A percentile compares a stretch with the other conserved stretches of the same genome.
phyloP scores from a whole-genome alignment of 306 rosid genomes.

The Inga laurina region DNA sequence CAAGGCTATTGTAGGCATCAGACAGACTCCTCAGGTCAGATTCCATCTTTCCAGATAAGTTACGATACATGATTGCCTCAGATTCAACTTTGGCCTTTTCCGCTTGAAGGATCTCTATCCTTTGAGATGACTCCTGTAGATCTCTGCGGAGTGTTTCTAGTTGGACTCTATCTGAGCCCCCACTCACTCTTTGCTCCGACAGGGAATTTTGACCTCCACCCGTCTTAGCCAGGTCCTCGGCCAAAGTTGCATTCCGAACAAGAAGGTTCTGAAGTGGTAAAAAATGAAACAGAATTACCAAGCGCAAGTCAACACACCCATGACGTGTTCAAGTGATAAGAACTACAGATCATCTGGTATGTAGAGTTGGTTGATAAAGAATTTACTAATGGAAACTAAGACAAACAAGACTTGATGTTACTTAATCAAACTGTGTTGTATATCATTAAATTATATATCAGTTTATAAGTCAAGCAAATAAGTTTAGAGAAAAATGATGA shows the following conservation, averaged over 20 bases:
- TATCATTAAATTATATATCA: no score
- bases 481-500: no score
- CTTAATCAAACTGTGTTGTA: no score
- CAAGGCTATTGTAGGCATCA: slow-evolving; percentile 95
- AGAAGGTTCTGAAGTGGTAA: slow-evolving; percentile 66
- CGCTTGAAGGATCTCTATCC: slow-evolving; percentile 71
- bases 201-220: slow-evolving; percentile 49
- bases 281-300: slow-evolving; percentile 16
- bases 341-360: neutral
- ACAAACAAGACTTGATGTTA: neutral
- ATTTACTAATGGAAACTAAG: slow-evolving; percentile 8
- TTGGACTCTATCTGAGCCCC: slow-evolving; percentile 66
- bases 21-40: slow-evolving; percentile 89
- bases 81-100: slow-evolving; percentile 79
- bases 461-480: no score
- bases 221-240: slow-evolving; percentile 73
- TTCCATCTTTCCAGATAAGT: slow-evolving; percentile 84
- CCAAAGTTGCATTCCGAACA: slow-evolving; percentile 76
- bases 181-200: slow-evolving; percentile 63
- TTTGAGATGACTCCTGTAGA: slow-evolving; percentile 71
- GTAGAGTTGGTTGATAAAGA: neutral
- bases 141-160: slow-evolving; percentile 78
- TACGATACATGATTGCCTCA: slow-evolving; percentile 60
- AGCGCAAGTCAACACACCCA: slow-evolving; percentile 7
- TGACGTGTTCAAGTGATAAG: neutral